These are phyloP conservation scores for Annulohypoxylon truncatum DNA, from an alignment of 2,329 filamentous ascomycete species.

Conservation along the genomic window DNA sequence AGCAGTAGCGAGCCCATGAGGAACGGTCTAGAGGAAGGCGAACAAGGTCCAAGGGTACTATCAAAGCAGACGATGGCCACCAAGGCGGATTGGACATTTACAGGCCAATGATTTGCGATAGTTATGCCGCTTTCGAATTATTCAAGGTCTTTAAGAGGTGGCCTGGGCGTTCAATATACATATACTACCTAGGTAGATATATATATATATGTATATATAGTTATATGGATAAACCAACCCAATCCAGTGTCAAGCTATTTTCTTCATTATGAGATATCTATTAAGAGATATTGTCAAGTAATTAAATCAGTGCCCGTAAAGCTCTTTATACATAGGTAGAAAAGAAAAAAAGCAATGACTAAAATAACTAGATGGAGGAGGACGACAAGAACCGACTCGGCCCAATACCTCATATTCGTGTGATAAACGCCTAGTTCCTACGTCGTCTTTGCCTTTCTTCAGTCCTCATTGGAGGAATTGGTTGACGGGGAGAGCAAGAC, in stretches of 20 bases:
- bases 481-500: not conserved
- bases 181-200: too few relatives aligned
- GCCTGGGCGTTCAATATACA: too few relatives aligned
- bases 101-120: not conserved
- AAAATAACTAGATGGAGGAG: too few relatives aligned
- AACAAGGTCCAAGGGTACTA: constrained; percentile 45
- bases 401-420: constrained; percentile 1
- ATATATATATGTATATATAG: too few relatives aligned
- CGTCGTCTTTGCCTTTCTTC: not conserved
- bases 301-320: too few relatives aligned
- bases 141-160: not conserved
- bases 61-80: constrained; percentile 47
- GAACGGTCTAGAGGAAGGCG: constrained; percentile 49
- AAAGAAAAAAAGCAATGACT: too few relatives aligned
- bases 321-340: too few relatives aligned
- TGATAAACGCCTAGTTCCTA: constrained; percentile 31
- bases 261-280: too few relatives aligned
- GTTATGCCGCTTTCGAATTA: not conserved
- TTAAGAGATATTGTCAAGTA: too few relatives aligned
- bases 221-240: too few relatives aligned
- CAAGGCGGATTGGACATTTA: constrained; percentile 41
- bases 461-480: constrained; percentile 6
- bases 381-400: too few relatives aligned
- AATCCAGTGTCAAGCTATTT: too few relatives aligned
- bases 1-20: constrained; percentile 11